Evolutionary conservation across 2,329 filamentous ascomycete species (phyloP), one percentile per base, ranked within the genome.

Genomic region (Trichoderma koningii): DNA sequence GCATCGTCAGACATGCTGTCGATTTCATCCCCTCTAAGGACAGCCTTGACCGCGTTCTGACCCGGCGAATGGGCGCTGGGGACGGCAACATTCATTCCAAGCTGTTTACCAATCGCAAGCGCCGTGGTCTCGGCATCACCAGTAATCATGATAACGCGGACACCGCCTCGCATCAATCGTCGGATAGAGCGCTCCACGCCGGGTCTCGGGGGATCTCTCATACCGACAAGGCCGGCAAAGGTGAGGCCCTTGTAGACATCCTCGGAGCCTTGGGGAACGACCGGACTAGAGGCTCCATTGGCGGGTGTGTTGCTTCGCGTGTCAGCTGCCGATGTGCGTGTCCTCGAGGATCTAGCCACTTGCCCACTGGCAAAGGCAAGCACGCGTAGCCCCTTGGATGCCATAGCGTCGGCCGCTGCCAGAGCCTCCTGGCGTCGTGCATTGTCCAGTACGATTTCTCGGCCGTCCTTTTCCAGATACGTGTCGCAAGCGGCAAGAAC

Each of bases 91-190:
- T 89, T 87, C 92, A 99, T 99, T 47, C 95, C 95, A n/a, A 99
- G 83, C 73, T 97, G 94, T 76, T 86, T 92, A 34, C 92, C 95
- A 74, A 99, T 98, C 0, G 95, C 95, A 52, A 97, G 83, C 2
- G 95, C 95, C 3, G 95, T 99, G 1, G 92, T 92, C 75, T 98
- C 93, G 17, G 95, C 92, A 76, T 99, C 95, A 66, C 95, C 95
- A 10, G 95, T 99, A 70, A 99, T 98, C 95, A 99, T 99, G 71
- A 99, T 96, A 55, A 99, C 92, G 76, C 93, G 95, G 68, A 99
- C 95, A 45, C 94, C 94, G 62, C 95, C 95, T 55, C 92, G 88
- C 89, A 98, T 94, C 63, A 99, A 81, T 67, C 90, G 89, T 70
- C 92, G 86, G 70, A 99, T 97, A 6, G 94, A 93, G 68, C 89